Conservation (phyloP, 176 grass and related monocot species). For the Puccinellia tenuiflora region DNA sequence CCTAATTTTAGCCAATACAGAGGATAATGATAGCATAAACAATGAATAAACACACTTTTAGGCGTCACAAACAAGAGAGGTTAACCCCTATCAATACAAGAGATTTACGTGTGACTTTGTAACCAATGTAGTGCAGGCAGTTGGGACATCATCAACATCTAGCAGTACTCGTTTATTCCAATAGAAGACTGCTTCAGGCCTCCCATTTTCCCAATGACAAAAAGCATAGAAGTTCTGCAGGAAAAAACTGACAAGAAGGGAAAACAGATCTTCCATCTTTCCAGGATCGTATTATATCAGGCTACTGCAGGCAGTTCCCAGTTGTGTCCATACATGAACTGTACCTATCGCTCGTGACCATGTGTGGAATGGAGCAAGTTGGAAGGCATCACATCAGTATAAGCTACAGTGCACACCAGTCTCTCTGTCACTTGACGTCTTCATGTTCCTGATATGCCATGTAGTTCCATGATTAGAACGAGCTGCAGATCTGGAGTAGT, state of each 20-base stretch:
- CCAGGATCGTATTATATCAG: background rate
- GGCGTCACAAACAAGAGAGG: background rate
- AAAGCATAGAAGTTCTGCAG: background rate
- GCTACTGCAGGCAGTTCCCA: background rate
- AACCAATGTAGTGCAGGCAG: slow-evolving; percentile 6
- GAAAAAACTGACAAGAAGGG: background rate
- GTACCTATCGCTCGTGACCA: background rate
- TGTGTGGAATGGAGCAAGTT: background rate
- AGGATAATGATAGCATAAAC: slow-evolving; percentile 19
- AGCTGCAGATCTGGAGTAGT: no score
- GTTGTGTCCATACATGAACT: background rate
- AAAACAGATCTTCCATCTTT: background rate
- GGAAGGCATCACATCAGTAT: background rate
- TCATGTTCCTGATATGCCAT: background rate
- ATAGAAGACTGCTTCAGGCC: background rate
- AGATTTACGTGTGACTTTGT: background rate
- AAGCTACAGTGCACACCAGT: background rate
- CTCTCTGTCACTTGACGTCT: background rate
- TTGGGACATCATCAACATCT: slow-evolving; percentile 16
- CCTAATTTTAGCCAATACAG: background rate
- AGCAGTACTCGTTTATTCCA: background rate
- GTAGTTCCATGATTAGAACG: background rate
- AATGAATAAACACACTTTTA: background rate
- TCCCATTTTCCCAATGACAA: background rate
- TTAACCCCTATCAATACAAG: slow-evolving; percentile 8